Conservation (phyloP, 495 filamentous ascomycete species). For the Xylaria bambusicola region DNA sequence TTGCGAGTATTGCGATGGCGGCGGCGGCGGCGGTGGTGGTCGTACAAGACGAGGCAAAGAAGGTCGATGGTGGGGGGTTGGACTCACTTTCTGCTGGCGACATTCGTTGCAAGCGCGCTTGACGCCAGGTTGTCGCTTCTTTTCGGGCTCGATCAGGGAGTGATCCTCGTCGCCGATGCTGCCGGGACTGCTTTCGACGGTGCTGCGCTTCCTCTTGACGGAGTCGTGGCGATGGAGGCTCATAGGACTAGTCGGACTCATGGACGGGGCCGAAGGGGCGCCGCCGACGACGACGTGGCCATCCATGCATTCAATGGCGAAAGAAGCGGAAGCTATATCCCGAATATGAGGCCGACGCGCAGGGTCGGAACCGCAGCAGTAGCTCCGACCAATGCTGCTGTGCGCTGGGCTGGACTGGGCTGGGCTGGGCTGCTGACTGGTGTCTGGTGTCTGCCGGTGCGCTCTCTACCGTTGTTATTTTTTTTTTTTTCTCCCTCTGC, state of each 20-base stretch:
- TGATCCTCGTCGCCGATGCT: conserved; percentile 66
- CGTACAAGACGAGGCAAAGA: no score
- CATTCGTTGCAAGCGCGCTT: conserved; percentile 95
- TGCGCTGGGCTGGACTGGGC: conserved; percentile 7
- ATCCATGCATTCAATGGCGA: conserved; percentile 42
- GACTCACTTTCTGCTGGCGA: conserved; percentile 87
- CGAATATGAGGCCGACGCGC: conserved; percentile 24
- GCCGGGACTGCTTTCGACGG: conserved; percentile 67
- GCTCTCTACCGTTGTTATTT: not conserved
- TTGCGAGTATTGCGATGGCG: not conserved
- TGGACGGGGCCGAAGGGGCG: conserved; percentile 39
- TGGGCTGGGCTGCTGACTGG: conserved; percentile 23
- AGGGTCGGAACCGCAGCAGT: conserved; percentile 28
- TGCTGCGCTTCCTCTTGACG: conserved; percentile 52
- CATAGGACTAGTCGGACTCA: conserved; percentile 43
- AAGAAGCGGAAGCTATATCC: conserved; percentile 21
- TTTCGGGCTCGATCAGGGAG: conserved; percentile 57
- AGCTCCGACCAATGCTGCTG: conserved; percentile 17
- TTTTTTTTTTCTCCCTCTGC: conserved; percentile 2
- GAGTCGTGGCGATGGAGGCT: conserved; percentile 48
- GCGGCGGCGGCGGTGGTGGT: not conserved
- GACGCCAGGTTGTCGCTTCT: conserved; percentile 69
- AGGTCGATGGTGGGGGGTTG: conserved; percentile 23
- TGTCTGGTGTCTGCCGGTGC: conserved; percentile 4
- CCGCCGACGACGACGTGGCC: conserved; percentile 38